phyloP scores from a whole-genome alignment of 2,329 filamentous ascomycete species.

The Epichloe sibirici region DNA sequence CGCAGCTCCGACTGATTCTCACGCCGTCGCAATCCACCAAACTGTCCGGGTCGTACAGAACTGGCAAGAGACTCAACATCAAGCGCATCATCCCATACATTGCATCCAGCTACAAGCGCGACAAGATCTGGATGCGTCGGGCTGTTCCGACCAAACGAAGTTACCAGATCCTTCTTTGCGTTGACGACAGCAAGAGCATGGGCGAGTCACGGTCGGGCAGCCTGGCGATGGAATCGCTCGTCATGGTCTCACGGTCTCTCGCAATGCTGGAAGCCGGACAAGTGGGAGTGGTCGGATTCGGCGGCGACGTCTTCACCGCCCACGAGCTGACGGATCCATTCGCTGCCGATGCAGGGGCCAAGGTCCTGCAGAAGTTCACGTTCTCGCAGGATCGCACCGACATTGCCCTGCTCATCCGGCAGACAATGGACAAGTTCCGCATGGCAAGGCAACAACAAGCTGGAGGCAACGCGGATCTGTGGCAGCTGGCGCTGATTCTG shows the following conservation, averaged over 20 bases:
- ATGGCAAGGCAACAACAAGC: constrained; percentile 55
- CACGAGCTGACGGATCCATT: constrained; percentile 79
- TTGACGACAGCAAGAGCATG: constrained; percentile 95
- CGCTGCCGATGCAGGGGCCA: constrained; percentile 61
- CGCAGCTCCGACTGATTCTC: constrained; percentile 90
- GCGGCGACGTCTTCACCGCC: constrained; percentile 68
- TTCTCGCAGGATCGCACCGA: constrained; percentile 83
- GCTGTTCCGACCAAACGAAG: constrained; percentile 82
- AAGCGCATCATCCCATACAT: constrained; percentile 99
- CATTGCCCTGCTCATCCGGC: constrained; percentile 63
- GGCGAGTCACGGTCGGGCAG: constrained; percentile 62
- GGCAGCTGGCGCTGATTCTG: constrained; percentile 89
- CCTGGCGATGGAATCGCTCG: constrained; percentile 86
- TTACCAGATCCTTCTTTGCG: constrained; percentile 94
- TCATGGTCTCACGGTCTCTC: constrained; percentile 76
- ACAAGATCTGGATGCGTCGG: constrained; percentile 99
- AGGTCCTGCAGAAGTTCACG: constrained; percentile 70
- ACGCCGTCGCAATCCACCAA: constrained; percentile 92
- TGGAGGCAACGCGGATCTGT: constrained; percentile 55
- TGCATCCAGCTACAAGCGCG: constrained; percentile 92
- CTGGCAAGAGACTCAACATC: constrained; percentile 96
- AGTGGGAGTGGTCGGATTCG: constrained; percentile 84
- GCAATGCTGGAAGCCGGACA: constrained; percentile 92
- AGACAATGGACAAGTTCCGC: constrained; percentile 71
- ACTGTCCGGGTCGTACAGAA: constrained; percentile 90